Evolutionary conservation across 2,329 filamentous ascomycete species (phyloP).

Genomic region (Trichoderma atrobrunneum): DNA sequence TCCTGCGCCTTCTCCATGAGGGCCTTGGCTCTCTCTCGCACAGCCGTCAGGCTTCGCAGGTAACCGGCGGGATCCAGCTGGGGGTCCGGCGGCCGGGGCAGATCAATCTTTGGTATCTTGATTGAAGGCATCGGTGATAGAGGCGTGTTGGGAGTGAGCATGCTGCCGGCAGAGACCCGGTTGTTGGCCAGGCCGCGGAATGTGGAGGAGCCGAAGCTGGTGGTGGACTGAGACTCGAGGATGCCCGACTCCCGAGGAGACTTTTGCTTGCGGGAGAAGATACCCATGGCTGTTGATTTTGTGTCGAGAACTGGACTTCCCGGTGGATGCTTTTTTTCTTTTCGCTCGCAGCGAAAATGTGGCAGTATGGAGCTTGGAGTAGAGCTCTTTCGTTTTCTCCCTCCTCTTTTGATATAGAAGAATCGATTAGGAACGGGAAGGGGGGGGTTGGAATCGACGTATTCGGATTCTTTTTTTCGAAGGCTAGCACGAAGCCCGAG

Average conservation of each 20-base stretch:
- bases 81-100: slow-evolving; percentile 84
- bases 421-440: neutral
- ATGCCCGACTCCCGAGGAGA: slow-evolving; percentile 42
- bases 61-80: slow-evolving; percentile 85
- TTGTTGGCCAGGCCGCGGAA: slow-evolving; percentile 47
- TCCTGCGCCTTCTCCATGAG: slow-evolving; percentile 73
- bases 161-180: slow-evolving; percentile 51
- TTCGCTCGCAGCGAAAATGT: neutral
- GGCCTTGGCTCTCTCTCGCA: slow-evolving; percentile 73
- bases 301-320: neutral
- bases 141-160: slow-evolving; percentile 44
- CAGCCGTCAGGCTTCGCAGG: slow-evolving; percentile 82
- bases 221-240: slow-evolving; percentile 47
- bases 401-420: neutral
- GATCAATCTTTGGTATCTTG: slow-evolving; percentile 69
- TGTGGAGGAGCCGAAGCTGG: slow-evolving; percentile 50
- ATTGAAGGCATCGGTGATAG: slow-evolving; percentile 50
- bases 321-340: neutral
- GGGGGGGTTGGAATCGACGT: neutral
- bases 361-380: neutral
- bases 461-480: neutral
- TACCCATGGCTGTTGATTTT: slow-evolving; percentile 42
- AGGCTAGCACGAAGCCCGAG: neutral
- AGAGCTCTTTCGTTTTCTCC: neutral
- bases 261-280: slow-evolving; percentile 57